Conservation (phyloP, 805 yeast species). For the Starmerella apicola region DNA sequence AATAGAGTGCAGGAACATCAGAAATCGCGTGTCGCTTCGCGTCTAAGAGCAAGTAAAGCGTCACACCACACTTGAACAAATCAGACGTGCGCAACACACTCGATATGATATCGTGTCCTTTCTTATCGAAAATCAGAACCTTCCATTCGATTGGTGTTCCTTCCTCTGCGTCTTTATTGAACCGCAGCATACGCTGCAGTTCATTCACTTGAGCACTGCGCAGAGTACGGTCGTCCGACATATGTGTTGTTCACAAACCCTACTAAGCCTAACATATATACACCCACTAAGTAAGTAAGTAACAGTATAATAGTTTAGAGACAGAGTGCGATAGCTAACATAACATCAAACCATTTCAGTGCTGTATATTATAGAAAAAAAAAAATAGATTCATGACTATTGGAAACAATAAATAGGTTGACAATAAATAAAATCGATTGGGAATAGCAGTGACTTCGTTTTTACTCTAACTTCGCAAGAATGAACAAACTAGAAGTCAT, state of each 20-base stretch:
- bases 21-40: slow-evolving; percentile 71
- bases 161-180: slow-evolving; percentile 47
- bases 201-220: slow-evolving; percentile 31
- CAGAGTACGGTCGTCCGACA: slow-evolving; percentile 14
- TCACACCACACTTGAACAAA: slow-evolving; percentile 76
- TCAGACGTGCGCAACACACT: slow-evolving; percentile 90
- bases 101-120: slow-evolving; percentile 75
- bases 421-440: too few species aligned
- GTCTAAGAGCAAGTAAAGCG: slow-evolving; percentile 68
- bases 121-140: slow-evolving; percentile 67
- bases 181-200: slow-evolving; percentile 73
- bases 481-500: too few species aligned
- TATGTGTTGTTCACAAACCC: not conserved
- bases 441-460: too few species aligned
- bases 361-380: too few species aligned
- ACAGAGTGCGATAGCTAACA: too few species aligned
- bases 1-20: slow-evolving; percentile 90
- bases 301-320: too few species aligned
- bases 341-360: too few species aligned
- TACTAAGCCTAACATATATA: not conserved
- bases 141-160: slow-evolving; percentile 49
- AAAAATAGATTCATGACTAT: too few species aligned
- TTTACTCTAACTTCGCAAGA: too few species aligned
- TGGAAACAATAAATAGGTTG: too few species aligned
- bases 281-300: too few species aligned